Conservation (phyloP, 768 basidiomycete species). For the Psilocybe tampanensis region DNA sequence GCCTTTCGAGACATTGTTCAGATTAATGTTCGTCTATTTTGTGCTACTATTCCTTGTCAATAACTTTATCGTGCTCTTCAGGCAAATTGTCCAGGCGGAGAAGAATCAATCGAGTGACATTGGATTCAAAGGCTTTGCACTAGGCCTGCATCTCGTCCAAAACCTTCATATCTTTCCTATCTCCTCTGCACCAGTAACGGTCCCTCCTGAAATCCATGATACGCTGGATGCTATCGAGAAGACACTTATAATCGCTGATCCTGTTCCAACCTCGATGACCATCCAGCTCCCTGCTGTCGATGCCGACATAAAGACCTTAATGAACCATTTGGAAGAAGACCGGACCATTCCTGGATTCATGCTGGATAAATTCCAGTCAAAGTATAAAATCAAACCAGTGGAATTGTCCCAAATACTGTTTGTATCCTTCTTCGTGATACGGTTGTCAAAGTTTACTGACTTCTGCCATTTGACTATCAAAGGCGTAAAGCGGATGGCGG, state of each 20-base stretch:
- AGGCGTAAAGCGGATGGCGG: background rate
- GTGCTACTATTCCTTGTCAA: no score
- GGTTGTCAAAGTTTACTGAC: background rate
- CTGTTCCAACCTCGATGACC: no score
- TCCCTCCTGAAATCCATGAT: background rate
- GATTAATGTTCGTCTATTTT: background rate
- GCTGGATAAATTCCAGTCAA: background rate
- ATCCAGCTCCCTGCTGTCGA: background rate
- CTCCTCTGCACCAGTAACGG: background rate
- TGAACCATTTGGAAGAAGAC: background rate
- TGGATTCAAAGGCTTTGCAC: background rate
- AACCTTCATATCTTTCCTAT: background rate
- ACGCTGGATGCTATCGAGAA: background rate
- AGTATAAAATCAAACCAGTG: background rate
- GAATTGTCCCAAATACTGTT: slow-evolving; percentile 1
- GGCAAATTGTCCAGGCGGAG: background rate
- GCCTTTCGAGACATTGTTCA: background rate
- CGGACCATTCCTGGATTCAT: background rate
- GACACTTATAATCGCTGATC: background rate
- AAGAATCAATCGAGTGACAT: background rate
- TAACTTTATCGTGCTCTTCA: background rate
- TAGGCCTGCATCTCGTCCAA: background rate
- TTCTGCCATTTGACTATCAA: background rate
- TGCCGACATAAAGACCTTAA: background rate
- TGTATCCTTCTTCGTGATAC: background rate